Evolutionary conservation across 2,329 filamentous ascomycete genomes (phyloP), one percentile per base, ranked within the genome.

Genomic region (Aureobasidium vineae): DNA sequence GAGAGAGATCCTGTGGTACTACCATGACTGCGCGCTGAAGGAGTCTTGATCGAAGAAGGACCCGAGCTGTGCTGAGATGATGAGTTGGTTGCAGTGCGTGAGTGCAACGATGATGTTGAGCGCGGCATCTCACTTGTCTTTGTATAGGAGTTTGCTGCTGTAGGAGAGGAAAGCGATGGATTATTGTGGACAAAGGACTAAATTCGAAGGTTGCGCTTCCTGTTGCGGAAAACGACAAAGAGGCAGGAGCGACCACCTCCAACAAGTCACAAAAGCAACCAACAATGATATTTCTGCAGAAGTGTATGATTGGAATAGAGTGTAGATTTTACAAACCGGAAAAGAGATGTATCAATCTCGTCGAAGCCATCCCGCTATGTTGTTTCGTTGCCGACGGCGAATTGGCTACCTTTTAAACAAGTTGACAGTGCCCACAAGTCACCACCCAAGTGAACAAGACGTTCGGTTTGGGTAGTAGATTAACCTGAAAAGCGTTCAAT

Each of bases 401-500:
- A 66, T 41, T 13, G 36, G 64, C 53, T 66, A 66, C 52, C 53
- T 59, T 59, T 66, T 52, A 66, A 47, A 59, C 53, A 54, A 66
- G 52, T 40, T 59, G 53, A 54, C 64, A 57, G 40, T 59, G 64
- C 53, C 64, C 53, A 57, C 47, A 40, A 66, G 64, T 33, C 52
- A 57, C 64, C 64, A 59, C 43, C 64, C 64, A n/a, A 60, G 54
- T 43, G 36, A 63, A 67, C 64, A 68, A 69, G 63, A 67, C 59
- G 64, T 50, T 63, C 65, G 50, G 36, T 33, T 56, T 43, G 64
- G 53, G 43, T 57, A 53, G 64, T 43, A 49, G 40, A 49, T 36
- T 26, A 45, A 47, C 41, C 36, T 33, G 43, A 43, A 40, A 50
- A 50, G 61, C 71, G 71, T 72, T 84, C 72, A 71, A 85, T 97